Conservation (phyloP, 352 stramenopile genomes). For the Hyaloperonospora arabidopsidis region DNA sequence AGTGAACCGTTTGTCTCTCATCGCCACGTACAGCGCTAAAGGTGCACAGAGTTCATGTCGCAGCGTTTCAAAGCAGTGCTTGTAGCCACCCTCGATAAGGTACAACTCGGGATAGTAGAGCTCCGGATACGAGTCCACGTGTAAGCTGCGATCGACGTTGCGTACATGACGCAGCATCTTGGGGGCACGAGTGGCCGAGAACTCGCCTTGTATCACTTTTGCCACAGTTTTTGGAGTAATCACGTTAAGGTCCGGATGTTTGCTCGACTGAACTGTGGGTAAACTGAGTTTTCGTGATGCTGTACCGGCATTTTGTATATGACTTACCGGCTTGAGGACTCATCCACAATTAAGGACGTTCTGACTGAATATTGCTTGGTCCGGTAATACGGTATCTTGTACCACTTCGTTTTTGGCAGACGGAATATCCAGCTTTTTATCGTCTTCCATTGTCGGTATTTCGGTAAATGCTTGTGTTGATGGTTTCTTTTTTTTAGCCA, state of each 20-base stretch:
- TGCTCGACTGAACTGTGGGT: conserved; percentile 44
- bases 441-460: not conserved
- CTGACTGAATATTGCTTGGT: conserved; percentile 18
- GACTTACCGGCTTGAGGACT: too few relatives aligned
- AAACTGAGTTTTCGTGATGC: conserved; percentile 20
- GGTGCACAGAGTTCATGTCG: conserved; percentile 33
- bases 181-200: conserved; percentile 52
- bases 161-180: conserved; percentile 66
- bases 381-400: conserved; percentile 3
- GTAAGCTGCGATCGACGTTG: conserved; percentile 52
- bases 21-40: conserved; percentile 31
- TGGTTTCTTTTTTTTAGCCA: conserved; percentile 23
- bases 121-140: conserved; percentile 48
- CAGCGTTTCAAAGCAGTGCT: conserved; percentile 53
- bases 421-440: not conserved
- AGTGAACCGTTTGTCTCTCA: conserved; percentile 40
- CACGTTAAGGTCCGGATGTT: conserved; percentile 54
- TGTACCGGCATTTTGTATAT: conserved; percentile 1
- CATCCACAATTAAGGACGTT: conserved; percentile 1
- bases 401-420: conserved; percentile 1
- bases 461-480: conserved; percentile 12
- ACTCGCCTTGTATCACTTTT: conserved; percentile 39
- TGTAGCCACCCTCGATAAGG: conserved; percentile 63
- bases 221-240: conserved; percentile 43
- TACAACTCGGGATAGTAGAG: conserved; percentile 67